These are phyloP conservation scores for Fusarium gaditjirri DNA, from an alignment of 2,329 filamentous ascomycete species.

Conservation along the genomic window DNA sequence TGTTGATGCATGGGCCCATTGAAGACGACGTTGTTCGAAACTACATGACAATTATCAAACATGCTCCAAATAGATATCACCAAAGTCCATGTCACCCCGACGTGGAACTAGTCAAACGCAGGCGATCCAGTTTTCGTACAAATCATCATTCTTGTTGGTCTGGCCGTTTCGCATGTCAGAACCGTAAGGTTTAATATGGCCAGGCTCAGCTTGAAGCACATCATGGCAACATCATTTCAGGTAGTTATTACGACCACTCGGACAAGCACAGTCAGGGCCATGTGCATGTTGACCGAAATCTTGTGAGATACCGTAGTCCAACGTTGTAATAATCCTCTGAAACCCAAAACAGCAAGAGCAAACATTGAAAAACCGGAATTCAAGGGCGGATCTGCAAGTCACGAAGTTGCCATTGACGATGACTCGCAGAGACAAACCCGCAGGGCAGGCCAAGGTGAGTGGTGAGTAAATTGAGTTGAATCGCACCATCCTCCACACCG, in stretches of 20 bases:
- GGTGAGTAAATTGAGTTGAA: conserved; percentile 37
- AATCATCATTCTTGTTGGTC: conserved; percentile 19
- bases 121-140: conserved; percentile 6
- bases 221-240: conserved; percentile 26
- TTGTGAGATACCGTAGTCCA: neutral
- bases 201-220: conserved; percentile 9
- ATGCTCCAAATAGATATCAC: conserved; percentile 7
- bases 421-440: conserved; percentile 40
- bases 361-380: conserved; percentile 34
- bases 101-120: conserved; percentile 23
- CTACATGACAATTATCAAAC: conserved; percentile 32
- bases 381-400: conserved; percentile 41
- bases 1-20: conserved; percentile 18
- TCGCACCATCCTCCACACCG: conserved; percentile 37
- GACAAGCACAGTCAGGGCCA: neutral
- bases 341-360: conserved; percentile 1
- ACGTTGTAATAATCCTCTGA: neutral
- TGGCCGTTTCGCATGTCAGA: conserved; percentile 11
- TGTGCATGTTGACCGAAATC: conserved; percentile 2
- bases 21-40: conserved; percentile 12
- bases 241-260: neutral
- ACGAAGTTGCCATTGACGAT: conserved; percentile 40
- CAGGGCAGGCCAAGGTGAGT: conserved; percentile 17
- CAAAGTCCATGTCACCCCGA: conserved; percentile 11
- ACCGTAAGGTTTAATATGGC: conserved; percentile 14